Evolutionary conservation across 2,329 filamentous ascomycete genomes (phyloP).

Genomic region (Neopestalotiopsis sp.): DNA sequence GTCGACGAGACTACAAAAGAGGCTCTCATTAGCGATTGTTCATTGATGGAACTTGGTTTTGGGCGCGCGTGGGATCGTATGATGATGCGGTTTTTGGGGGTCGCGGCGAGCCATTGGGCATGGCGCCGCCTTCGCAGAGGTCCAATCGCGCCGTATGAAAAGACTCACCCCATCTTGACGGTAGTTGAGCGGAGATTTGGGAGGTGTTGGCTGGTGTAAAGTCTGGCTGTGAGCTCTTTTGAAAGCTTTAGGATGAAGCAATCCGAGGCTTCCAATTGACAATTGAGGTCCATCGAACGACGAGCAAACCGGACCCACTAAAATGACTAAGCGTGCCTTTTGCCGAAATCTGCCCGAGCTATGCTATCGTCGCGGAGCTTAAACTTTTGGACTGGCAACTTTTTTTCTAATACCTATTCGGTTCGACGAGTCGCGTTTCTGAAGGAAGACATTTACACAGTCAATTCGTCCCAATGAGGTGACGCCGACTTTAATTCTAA

Average conservation of each 20-base stretch:
- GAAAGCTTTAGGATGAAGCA: slow-evolving; percentile 29
- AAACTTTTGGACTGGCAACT: neutral
- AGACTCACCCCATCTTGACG: slow-evolving; percentile 49
- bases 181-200: slow-evolving; percentile 30
- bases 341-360: slow-evolving; percentile 17
- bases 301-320: neutral
- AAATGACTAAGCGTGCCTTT: slow-evolving; percentile 23
- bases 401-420: neutral
- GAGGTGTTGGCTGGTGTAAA: slow-evolving; percentile 28
- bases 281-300: slow-evolving; percentile 17
- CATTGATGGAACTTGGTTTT: neutral
- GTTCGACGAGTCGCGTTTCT: neutral
- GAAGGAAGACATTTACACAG: neutral
- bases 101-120: slow-evolving; percentile 29
- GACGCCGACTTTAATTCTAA: neutral
- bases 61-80: slow-evolving; percentile 7
- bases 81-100: slow-evolving; percentile 4
- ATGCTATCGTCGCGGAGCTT: neutral
- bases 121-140: neutral
- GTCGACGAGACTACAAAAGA: slow-evolving; percentile 61
- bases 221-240: slow-evolving; percentile 27
- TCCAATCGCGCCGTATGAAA: slow-evolving; percentile 9
- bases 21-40: slow-evolving; percentile 33
- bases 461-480: slow-evolving; percentile 7
- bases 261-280: slow-evolving; percentile 20